Evolutionary conservation across 1,139 yeast genomes (phyloP), one percentile per base, ranked within the genome.

Genomic region (Schizosaccharomyces versatilis): DNA sequence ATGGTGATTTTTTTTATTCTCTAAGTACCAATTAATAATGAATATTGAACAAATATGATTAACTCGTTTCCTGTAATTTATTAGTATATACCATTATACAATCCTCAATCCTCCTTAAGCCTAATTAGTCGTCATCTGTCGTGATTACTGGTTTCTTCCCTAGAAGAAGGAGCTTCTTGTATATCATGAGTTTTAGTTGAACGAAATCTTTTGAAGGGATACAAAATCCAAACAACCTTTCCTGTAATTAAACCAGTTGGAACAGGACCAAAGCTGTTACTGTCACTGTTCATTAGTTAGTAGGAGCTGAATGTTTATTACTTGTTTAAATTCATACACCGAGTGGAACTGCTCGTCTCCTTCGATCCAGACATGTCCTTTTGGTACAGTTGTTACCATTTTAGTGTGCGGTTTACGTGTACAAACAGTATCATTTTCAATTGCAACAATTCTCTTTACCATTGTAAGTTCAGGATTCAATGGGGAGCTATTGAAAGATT

Each of bases 321-420:
- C 5, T 24, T 19, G n/a, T 5, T 24, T 24, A 24, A 24, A 17
- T 8, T 5, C 49, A n/a, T 44, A 44, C 49, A 49, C 69, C 1
- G 94, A 81, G 63, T 84, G 95, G 55, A 80, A 67, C n/a, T 51
- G 57, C 64, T 85, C 86, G 65, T 88, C 97, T 2, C 97, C 97
- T 66, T 88, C 96, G 0, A 86, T 86, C 96, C 96, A 88, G 8
- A 84, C 62, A 65, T 88, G 96, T 62, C 59, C 59, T 41, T 55
- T 54, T n/a, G 59, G 59, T 15, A 57, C 15, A 9, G 57, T 54
- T 15, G 55, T 53, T 7, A 54, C 52, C 12, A 52, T 48, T 7
- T 44, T 51, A 10, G 41, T 52, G 3, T 53, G 41, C 1, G 56
- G 57, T 7, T 52, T 54, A 56, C 80, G 71, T 1, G 94, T 78